A percentile compares a stretch with the other conserved stretches of the same genome.
Evolutionary conservation across 208 protist genomes (phyloP).

Genomic region (Trypanosoma platydactyli): DNA sequence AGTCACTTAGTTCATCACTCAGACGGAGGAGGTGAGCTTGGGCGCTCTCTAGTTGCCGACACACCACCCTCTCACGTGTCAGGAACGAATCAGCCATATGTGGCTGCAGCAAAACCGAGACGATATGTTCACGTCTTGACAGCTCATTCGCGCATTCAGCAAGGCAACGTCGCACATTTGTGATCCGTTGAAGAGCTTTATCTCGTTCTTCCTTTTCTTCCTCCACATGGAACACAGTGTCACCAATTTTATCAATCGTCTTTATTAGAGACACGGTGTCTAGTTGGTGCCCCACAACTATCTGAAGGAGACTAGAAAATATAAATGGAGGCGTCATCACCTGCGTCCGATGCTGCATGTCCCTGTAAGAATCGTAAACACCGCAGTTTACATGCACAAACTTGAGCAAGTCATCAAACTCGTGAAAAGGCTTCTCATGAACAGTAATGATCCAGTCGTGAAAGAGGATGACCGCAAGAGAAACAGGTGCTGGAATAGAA

Average conservation of each 20-base stretch:
- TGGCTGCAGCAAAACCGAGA: slow-evolving; percentile 61
- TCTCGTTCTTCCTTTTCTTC: slow-evolving; percentile 48
- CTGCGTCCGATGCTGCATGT: slow-evolving; percentile 4
- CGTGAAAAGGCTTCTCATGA: slow-evolving; percentile 83
- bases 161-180: slow-evolving; percentile 76
- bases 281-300: slow-evolving; percentile 76
- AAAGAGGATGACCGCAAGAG: slow-evolving; percentile 76
- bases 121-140: slow-evolving; percentile 65
- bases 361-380: neutral
- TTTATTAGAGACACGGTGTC: slow-evolving; percentile 73
- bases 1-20: slow-evolving; percentile 75
- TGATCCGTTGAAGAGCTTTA: slow-evolving; percentile 75
- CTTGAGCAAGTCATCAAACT: slow-evolving; percentile 81
- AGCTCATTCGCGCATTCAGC: slow-evolving; percentile 81
- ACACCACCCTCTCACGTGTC: slow-evolving; percentile 46
- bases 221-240: slow-evolving; percentile 65
- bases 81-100: slow-evolving; percentile 59
- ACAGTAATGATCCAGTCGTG: slow-evolving; percentile 85
- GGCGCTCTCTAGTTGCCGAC: slow-evolving; percentile 58
- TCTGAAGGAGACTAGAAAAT: slow-evolving; percentile 75
- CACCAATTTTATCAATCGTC: slow-evolving; percentile 65
- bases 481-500: slow-evolving; percentile 48
- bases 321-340: slow-evolving; percentile 71
- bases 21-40: slow-evolving; percentile 67
- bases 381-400: slow-evolving; percentile 78